Evolutionary conservation across 2,329 filamentous ascomycete species (phyloP), one percentile per base, ranked within the genome.

Genomic region (Trichoderma semiorbis): DNA sequence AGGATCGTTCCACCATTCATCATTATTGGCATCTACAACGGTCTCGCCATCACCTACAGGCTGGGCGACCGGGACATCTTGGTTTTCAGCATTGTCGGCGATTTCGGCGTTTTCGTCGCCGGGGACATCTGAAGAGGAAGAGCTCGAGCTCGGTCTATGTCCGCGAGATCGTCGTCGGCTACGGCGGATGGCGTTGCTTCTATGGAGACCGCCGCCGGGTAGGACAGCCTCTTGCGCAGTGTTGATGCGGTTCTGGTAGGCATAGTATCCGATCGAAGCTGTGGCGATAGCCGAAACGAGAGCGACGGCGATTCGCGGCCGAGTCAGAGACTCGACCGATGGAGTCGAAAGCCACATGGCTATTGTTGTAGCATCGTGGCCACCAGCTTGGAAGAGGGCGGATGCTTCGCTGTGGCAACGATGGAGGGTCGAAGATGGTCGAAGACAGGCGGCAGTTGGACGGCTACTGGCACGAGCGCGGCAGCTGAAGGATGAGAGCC

Each of bases 111-210:
- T 86, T 74, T 88, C 85, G 73, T 88, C 85, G 69, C 79, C 80
- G 3, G 80, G 77, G n/a, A 79, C 76, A 24, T 83, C 82, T 14
- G 80, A 82, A 34, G 81, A 81, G 30, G 81, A 81, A 7, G 84
- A 83, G 68, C 82, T 83, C 21, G 84, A 83, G n/a, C 79, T 81
- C 26, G 82, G 78, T 57, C 81, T 81, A 32, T 79, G 79, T 43
- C 77, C 78, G 16, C 78, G 79, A 30, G 77, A 78, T 30, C 80
- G 78, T 26, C 84, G 78, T 28, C 84, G 84, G 36, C 78, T 78
- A 71, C 88, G 86, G 73, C 90, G 89, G 47, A 93, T 78, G 12
- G 91, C 91, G 79, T 92, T 93, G 78, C 90, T 91, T 73, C 91
- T 85, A 75, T 88, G 91, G 34, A 93, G 81, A 16, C 80, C 79